Base-by-base conservation (phyloP, 2,329 filamentous ascomycete species). In the Aspergillus quadrilineatus region DNA sequence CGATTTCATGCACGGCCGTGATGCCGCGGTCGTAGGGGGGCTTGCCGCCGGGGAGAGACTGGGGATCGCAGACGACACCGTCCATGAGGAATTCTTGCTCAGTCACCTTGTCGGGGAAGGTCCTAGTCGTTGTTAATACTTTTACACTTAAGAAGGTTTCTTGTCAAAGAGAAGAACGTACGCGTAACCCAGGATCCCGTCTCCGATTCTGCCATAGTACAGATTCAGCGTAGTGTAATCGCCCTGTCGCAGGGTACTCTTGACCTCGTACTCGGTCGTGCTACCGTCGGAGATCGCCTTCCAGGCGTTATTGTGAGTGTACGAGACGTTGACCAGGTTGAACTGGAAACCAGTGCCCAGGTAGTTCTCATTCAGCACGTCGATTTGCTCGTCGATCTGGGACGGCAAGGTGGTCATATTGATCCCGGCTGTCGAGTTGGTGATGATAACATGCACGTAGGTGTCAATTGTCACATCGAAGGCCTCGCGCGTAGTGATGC, bases 1-100 rank as follows among this genome's bases (percentile, higher is more conserved):
- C 55, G 39, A 49, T 17, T 45, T 57, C 55, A 39, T 57, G 55
- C 6, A 57, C 55, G 26, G 55, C 55, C 4, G 55, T 57, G 22
- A 53, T 53, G 30, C 55, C 55, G 0, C 53, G 55, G 45, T 57
- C 30, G 55, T 50, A 57, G 45, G 55, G 55, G n/a, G 29, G 37
- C 26, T 26, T 29, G 30, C 55, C 55, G 37, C 50, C 50, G 12
- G 55, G 55, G 30, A 57, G 55, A 6, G 55, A 39, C 34, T 26
- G 28, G 0, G 50, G 37, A 45, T 53, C 50, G 32, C 51, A 37
- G 29, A 57, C 50, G 2, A 53, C 50, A 29, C 55, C 55, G 32
- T 57, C 55, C 14, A 57, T 14, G 5, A n/a, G 12, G 55, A 57
- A 53, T 4, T 53, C 29, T 22, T 30, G 37, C 3, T 26, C 12